These are phyloP conservation scores for Tolypocladium pustulatum DNA, from an alignment of 2,329 filamentous ascomycete genomes.

Conservation along the genomic window DNA sequence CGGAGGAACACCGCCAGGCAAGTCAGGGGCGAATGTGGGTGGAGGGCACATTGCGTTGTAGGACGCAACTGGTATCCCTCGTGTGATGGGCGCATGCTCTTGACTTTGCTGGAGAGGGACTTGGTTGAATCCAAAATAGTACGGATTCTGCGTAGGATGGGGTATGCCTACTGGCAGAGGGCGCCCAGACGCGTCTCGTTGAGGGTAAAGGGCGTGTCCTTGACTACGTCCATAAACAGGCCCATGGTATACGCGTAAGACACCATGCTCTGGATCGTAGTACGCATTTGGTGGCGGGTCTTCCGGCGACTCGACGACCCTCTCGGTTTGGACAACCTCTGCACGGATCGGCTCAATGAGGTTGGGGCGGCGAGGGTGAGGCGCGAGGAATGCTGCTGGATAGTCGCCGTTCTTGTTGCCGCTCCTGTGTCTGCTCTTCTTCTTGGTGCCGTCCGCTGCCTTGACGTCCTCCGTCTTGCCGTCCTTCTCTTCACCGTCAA, in stretches of 20 bases:
- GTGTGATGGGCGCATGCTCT: conserved; percentile 18
- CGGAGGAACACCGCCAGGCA: conserved; percentile 3
- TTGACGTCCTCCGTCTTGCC: neutral
- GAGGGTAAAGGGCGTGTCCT: conserved; percentile 33
- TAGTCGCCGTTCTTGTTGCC: conserved; percentile 12
- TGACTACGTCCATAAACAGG: conserved; percentile 42
- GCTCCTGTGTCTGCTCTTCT: conserved; percentile 1
- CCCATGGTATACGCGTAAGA: conserved; percentile 48
- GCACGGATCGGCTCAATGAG: conserved; percentile 36
- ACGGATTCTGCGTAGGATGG: conserved; percentile 32
- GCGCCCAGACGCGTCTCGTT: conserved; percentile 17
- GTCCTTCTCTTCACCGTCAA: too few species aligned
- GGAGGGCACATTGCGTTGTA: conserved; percentile 13
- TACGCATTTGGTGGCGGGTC: conserved; percentile 52
- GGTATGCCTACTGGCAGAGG: conserved; percentile 30
- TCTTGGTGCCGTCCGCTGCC: neutral
- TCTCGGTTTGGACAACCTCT: conserved; percentile 43
- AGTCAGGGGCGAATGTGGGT: conserved; percentile 8
- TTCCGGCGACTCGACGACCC: conserved; percentile 38
- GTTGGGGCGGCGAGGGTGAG: conserved; percentile 27
- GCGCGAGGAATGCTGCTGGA: conserved; percentile 16
- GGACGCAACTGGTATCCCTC: conserved; percentile 13
- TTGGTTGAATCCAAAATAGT: conserved; percentile 26
- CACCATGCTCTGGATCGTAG: conserved; percentile 39
- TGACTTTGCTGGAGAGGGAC: conserved; percentile 5